Conservation (phyloP, 1,139 yeast species). For the Saccharomyces pastorianus region DNA sequence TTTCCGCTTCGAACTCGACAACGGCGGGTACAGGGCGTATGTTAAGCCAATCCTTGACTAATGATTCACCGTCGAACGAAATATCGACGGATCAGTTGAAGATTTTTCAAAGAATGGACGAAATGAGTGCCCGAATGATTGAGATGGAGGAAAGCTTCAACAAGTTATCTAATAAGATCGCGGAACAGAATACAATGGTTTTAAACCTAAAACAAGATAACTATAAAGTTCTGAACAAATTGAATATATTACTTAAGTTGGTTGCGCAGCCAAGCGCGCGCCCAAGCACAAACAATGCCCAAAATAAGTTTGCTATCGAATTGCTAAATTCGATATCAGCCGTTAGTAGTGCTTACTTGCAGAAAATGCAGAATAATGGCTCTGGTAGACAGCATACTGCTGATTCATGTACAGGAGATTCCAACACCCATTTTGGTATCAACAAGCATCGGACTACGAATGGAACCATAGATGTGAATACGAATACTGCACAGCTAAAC, state of each 20-base stretch:
- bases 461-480: constrained; percentile 1
- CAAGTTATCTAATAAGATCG: constrained; percentile 18
- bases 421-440: neutral
- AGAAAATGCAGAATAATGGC: constrained; percentile 8
- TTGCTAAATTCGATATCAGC: constrained; percentile 26
- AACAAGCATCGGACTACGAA: neutral
- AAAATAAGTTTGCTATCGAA: constrained; percentile 19
- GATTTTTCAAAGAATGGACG: constrained; percentile 29
- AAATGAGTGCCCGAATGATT: constrained; percentile 25
- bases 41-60: neutral
- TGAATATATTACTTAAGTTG: constrained; percentile 4
- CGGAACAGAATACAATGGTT: constrained; percentile 12
- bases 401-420: neutral
- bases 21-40: neutral
- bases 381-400: neutral
- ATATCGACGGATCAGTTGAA: constrained; percentile 6
- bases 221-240: constrained; percentile 1
- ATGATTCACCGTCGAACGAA: neutral
- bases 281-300: constrained; percentile 1
- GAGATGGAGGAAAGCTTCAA: constrained; percentile 27
- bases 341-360: constrained; percentile 22
- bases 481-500: neutral
- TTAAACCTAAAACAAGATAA: constrained; percentile 2
- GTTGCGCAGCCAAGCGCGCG: constrained; percentile 4
- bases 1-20: neutral